These are phyloP conservation scores for Phytophthora meadii DNA, from an alignment of 352 stramenopile species.

Conservation along the genomic window DNA sequence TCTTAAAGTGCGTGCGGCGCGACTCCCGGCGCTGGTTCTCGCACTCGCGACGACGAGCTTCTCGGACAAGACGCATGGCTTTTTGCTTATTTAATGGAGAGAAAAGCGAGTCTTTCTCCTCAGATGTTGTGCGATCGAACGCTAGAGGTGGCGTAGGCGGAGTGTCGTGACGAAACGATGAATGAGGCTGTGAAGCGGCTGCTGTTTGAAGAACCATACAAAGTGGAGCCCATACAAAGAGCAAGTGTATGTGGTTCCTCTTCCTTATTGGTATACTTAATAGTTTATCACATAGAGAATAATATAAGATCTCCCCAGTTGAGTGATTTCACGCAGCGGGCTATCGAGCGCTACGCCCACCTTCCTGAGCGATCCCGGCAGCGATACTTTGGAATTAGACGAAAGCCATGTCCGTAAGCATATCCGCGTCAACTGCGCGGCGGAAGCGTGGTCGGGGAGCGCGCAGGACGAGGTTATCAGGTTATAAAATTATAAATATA, in stretches of 20 bases:
- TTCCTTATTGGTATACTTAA: no score
- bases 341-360: no score
- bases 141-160: background rate
- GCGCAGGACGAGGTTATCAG: no score
- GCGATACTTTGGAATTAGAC: no score
- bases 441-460: no score
- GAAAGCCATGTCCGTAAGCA: no score
- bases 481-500: no score
- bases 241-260: slow-evolving; percentile 14
- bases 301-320: no score
- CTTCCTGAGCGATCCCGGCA: no score
- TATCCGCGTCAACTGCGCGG: no score
- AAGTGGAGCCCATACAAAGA: slow-evolving; percentile 9
- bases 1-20: slow-evolving; percentile 39
- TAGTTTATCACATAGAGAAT: no score
- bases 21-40: slow-evolving; percentile 39
- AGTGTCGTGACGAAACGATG: slow-evolving; percentile 9
- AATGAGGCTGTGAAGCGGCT: slow-evolving; percentile 8
- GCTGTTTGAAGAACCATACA: slow-evolving; percentile 24
- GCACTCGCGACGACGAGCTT: slow-evolving; percentile 39
- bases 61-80: slow-evolving; percentile 42
- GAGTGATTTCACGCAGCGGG: no score
- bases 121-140: slow-evolving; percentile 6
- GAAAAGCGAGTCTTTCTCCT: slow-evolving; percentile 6
- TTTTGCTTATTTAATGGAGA: background rate